A percentile compares a stretch with the other conserved stretches of the same genome.
Evolutionary conservation across 2,329 filamentous ascomycete species (phyloP).

Genomic region (Hymenoscyphus occultus): DNA sequence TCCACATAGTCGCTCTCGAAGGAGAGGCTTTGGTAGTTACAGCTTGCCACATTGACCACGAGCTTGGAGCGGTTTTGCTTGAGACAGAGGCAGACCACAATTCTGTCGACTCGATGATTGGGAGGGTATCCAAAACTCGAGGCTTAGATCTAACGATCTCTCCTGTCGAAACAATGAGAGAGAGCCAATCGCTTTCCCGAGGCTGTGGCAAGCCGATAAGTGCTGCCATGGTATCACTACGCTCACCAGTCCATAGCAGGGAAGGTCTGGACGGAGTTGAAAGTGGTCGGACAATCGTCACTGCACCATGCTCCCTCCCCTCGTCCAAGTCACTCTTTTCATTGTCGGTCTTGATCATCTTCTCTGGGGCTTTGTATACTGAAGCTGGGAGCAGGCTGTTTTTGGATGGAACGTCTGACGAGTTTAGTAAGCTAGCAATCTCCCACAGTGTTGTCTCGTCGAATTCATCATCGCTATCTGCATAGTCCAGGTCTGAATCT

Average conservation of each 20-base stretch:
- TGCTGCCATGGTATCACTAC: neutral
- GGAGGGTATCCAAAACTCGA: conserved; percentile 14
- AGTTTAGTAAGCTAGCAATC: conserved; percentile 57
- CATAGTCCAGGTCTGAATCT: conserved; percentile 36
- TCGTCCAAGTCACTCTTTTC: conserved; percentile 23
- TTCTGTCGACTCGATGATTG: conserved; percentile 17
- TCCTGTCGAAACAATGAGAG: conserved; percentile 21
- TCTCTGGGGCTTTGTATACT: conserved; percentile 1
- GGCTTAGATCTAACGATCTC: conserved; percentile 21
- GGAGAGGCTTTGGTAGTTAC: neutral
- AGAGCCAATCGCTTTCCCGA: conserved; percentile 23
- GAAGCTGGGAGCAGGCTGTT: conserved; percentile 46
- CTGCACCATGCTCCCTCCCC: conserved; percentile 14
- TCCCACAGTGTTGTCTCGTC: conserved; percentile 63
- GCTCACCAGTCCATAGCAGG: conserved; percentile 22
- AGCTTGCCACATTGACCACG: conserved; percentile 19
- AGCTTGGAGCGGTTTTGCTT: neutral
- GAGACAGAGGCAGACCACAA: conserved; percentile 22
- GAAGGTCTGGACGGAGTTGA: conserved; percentile 13
- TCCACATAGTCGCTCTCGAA: conserved; percentile 20
- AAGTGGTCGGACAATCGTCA: conserved; percentile 27
- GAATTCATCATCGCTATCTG: conserved; percentile 42
- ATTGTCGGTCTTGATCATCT: conserved; percentile 28
- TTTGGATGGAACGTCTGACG: conserved; percentile 50
- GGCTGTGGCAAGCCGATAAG: conserved; percentile 27